A percentile compares a stretch with the other conserved stretches of the same genome.
Evolutionary conservation across 202 grass and related monocot species (phyloP).

Genomic region (Musa balbisiana): DNA sequence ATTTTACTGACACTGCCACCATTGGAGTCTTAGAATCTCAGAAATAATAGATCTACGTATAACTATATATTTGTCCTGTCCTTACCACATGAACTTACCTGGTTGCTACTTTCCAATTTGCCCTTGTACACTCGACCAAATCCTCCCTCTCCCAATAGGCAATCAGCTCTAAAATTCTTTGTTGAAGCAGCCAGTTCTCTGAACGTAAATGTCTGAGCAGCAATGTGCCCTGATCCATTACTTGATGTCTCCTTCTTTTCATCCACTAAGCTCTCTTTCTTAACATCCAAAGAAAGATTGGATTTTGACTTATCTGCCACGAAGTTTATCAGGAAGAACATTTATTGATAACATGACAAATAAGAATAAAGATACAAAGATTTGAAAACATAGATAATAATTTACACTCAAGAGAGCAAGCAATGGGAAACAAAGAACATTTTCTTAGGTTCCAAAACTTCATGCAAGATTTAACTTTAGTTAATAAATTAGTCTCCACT

Average conservation of each 20-base stretch:
- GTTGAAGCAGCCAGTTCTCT: slow-evolving; percentile 44
- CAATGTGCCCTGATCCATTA: slow-evolving; percentile 25
- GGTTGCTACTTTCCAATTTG: slow-evolving; percentile 37
- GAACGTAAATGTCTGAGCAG: slow-evolving; percentile 42
- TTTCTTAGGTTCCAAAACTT: neutral
- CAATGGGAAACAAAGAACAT: neutral
- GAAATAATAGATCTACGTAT: too few species aligned
- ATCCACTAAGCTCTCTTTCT: slow-evolving; percentile 31
- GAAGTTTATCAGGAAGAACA: slow-evolving; percentile 4
- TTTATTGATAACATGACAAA: slow-evolving; percentile 7
- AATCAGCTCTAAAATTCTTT: slow-evolving; percentile 42
- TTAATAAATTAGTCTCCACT: neutral
- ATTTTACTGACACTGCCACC: neutral
- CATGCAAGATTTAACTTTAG: neutral
- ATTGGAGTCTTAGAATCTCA: neutral
- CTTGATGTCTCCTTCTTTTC: slow-evolving; percentile 24
- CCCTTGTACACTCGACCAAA: slow-evolving; percentile 78
- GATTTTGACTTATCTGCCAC: slow-evolving; percentile 41
- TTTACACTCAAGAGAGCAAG: neutral
- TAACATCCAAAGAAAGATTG: slow-evolving; percentile 16
- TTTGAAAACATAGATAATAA: neutral
- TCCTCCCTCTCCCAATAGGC: slow-evolving; percentile 66
- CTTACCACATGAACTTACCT: slow-evolving; percentile 34
- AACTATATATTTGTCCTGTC: too few species aligned
- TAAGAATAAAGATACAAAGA: neutral